A percentile compares a stretch with the other conserved stretches of the same genome.
Conservation (phyloP, 2,329 filamentous ascomycete genomes). For the Botrytis galanthina region DNA sequence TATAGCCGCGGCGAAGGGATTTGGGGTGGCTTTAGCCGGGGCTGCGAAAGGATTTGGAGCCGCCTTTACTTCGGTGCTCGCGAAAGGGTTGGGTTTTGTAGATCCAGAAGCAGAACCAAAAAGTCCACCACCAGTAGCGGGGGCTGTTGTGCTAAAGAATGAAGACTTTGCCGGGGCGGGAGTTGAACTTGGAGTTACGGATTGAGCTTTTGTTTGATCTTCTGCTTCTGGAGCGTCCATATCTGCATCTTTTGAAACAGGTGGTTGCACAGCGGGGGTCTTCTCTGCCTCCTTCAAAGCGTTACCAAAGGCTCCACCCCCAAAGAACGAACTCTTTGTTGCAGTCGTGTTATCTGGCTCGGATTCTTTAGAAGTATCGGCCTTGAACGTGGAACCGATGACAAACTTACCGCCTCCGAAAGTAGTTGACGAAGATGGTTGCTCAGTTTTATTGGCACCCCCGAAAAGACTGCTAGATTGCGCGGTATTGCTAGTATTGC, state of each 20-base stretch:
- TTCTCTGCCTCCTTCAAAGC: slow-evolving; percentile 52
- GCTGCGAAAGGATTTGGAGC: slow-evolving; percentile 11
- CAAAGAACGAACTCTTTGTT: slow-evolving; percentile 54
- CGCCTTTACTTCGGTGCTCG: slow-evolving; percentile 16
- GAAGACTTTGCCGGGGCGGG: slow-evolving; percentile 30
- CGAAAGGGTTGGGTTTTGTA: slow-evolving; percentile 26
- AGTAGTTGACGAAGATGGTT: slow-evolving; percentile 22
- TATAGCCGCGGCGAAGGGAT: slow-evolving; percentile 27
- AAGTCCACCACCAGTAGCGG: slow-evolving; percentile 22
- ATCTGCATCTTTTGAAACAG: slow-evolving; percentile 49
- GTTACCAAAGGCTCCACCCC: slow-evolving; percentile 56
- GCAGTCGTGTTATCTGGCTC: slow-evolving; percentile 48
- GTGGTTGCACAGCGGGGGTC: slow-evolving; percentile 27
- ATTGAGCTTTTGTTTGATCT: slow-evolving; percentile 21
- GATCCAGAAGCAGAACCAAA: slow-evolving; percentile 27
- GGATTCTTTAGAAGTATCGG: slow-evolving; percentile 56
- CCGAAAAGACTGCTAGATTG: slow-evolving; percentile 28
- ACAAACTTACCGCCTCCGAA: slow-evolving; percentile 32
- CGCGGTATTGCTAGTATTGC: slow-evolving; percentile 22
- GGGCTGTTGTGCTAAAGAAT: slow-evolving; percentile 25
- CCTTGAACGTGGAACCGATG: slow-evolving; percentile 41
- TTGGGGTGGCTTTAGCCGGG: slow-evolving; percentile 14
- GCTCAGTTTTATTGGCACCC: slow-evolving; percentile 43
- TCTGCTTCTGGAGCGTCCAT: slow-evolving; percentile 43
- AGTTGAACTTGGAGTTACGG: slow-evolving; percentile 32